Evolutionary conservation across 208 protist genomes (phyloP), one percentile per base, ranked within the genome.

Genomic region (Acanthamoeba royreba): DNA sequence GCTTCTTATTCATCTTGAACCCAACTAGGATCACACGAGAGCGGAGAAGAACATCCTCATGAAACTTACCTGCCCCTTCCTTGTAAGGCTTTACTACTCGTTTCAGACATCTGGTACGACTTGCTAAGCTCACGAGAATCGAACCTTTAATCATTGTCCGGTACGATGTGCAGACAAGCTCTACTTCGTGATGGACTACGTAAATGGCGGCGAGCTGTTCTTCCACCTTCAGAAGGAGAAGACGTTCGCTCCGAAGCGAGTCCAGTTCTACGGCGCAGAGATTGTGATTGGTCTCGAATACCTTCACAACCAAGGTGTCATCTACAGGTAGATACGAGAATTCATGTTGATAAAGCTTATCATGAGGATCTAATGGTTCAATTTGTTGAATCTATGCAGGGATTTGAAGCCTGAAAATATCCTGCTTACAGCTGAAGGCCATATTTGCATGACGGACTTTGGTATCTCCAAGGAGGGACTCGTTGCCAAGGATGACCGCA

Each of bases 161-260:
- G 15, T 22, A 22, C 49, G 22, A 58, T 22, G 15, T 22, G 33
- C 35, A 83, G 72, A 83, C 43, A 83, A 83, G 42, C 31, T 83
- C 0, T 83, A 40, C 72, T 83, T 83, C 19, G 72, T n/a, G 3
- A 83, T 83, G 72, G 98, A 99, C 90, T 98, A 98, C 49, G 94
- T 99, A 3, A 96, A 97, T 47, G 98, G 98, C 31, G 98, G 98
- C 42, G 98, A 99, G 92, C 94, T 99, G 28, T 99, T 99, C 94
- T 97, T 97, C 88, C 98, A 98, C 93, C 92, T 99, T 4, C 98
- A 99, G 94, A 95, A 98, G 69, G 13, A 96, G 28, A 61, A 63
- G 31, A 11, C 45, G 9, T 93, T 94, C 72, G 40, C 69, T 38
- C 43, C 40, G 19, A 46, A 92, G 19, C 55, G 87, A 2, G 87